Conservation (phyloP, 148 eudicot genomes). For the Cornus controversa region DNA sequence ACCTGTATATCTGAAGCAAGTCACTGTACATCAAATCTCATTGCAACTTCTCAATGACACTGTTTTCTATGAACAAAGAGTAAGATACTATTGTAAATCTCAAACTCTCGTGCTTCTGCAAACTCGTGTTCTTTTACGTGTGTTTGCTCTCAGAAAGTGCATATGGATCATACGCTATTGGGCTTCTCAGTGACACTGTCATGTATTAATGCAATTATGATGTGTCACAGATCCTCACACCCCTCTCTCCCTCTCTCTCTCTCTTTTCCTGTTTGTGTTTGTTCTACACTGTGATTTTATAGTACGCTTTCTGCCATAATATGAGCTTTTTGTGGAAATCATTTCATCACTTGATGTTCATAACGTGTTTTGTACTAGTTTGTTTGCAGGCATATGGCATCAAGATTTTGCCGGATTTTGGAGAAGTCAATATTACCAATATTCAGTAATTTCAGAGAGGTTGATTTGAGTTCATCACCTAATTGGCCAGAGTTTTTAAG, state of each 20-base stretch:
- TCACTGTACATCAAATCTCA: slow-evolving; percentile 53
- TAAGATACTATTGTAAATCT: slow-evolving; percentile 35
- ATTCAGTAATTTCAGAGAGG: slow-evolving; percentile 33
- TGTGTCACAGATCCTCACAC: not conserved
- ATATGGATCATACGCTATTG: not conserved
- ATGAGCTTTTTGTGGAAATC: slow-evolving; percentile 5
- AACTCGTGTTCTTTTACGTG: not conserved
- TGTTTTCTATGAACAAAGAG: slow-evolving; percentile 68
- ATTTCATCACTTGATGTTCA: slow-evolving; percentile 20
- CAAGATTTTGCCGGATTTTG: slow-evolving; percentile 52
- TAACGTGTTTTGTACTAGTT: slow-evolving; percentile 53
- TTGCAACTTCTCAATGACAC: slow-evolving; percentile 60
- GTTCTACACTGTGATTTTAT: not conserved
- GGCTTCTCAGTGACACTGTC: not conserved
- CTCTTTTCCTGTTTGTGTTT: not conserved
- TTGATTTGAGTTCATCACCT: slow-evolving; percentile 41
- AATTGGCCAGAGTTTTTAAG: slow-evolving; percentile 56
- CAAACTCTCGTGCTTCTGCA: not conserved
- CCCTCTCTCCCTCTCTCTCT: not conserved
- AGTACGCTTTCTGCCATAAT: not conserved
- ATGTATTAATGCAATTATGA: not conserved
- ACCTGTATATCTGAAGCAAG: slow-evolving; percentile 26
- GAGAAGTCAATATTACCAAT: slow-evolving; percentile 43
- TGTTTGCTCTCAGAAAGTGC: not conserved
- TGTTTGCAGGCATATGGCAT: slow-evolving; percentile 75